These are phyloP conservation scores for Tolypocladium endophyticum DNA, from an alignment of 2,329 filamentous ascomycete genomes.

Conservation along the genomic window DNA sequence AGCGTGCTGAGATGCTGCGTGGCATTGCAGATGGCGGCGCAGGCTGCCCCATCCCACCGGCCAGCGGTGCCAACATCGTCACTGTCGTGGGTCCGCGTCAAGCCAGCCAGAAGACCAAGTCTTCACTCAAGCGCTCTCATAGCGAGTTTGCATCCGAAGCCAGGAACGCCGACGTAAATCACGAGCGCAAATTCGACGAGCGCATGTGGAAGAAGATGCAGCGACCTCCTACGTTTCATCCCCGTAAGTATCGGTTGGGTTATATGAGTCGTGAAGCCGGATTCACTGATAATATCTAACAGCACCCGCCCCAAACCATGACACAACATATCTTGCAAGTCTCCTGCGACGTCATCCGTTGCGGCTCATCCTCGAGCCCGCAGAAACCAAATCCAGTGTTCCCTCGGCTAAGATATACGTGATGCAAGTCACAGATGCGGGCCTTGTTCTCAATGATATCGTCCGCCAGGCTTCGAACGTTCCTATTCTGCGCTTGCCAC, in stretches of 20 bases:
- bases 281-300: not conserved
- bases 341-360: conserved; percentile 7
- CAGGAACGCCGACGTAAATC: not conserved
- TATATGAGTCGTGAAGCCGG: too few relatives aligned
- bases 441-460: conserved; percentile 7
- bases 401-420: not conserved
- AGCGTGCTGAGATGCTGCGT: conserved; percentile 13
- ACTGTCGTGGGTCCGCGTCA: not conserved
- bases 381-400: not conserved
- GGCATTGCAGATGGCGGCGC: conserved; percentile 2
- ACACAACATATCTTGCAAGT: conserved; percentile 6
- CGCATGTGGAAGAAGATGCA: not conserved
- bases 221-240: not conserved
- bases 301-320: conserved; percentile 3
- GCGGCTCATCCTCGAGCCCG: conserved; percentile 4
- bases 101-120: not conserved
- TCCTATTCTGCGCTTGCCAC: conserved; percentile 8
- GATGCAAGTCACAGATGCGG: conserved; percentile 4
- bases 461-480: conserved; percentile 2
- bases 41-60: not conserved
- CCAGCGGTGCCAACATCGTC: not conserved
- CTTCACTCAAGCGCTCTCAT: not conserved
- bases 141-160: not conserved
- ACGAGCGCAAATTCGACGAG: not conserved
- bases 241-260: not conserved